Conservation (phyloP, 768 basidiomycete genomes). For the Tephrocybe sp. region DNA sequence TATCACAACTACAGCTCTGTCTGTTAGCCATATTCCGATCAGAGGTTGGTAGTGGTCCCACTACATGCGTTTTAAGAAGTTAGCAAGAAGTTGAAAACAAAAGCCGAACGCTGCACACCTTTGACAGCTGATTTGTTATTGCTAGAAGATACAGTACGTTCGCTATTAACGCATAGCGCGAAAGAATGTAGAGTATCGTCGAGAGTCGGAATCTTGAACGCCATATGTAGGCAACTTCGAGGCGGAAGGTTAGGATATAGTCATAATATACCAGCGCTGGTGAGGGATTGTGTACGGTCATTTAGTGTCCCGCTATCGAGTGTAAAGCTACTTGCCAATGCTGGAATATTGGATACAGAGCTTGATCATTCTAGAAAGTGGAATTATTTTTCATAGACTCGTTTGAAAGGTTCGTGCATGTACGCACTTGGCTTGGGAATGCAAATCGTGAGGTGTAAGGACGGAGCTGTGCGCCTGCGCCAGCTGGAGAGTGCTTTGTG, state of each 20-base stretch:
- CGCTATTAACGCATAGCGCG: conserved; percentile 27
- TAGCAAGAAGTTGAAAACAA: no score
- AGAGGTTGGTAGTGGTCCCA: neutral
- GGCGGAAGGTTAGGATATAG: conserved; percentile 25
- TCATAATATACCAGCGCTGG: conserved; percentile 13
- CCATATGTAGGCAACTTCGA: conserved; percentile 27
- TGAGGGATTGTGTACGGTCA: no score
- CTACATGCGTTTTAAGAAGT: no score
- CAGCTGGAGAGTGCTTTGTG: neutral
- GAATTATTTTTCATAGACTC: no score
- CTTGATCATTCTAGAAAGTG: conserved; percentile 9
- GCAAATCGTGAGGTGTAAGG: neutral
- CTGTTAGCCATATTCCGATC: neutral
- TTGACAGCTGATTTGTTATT: conserved; percentile 14
- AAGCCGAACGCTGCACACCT: no score
- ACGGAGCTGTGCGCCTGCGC: conserved; percentile 3
- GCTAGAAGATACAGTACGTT: conserved; percentile 26
- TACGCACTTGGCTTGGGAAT: neutral
- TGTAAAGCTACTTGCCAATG: conserved; percentile 1
- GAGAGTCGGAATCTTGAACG: conserved; percentile 17
- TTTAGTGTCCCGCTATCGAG: no score
- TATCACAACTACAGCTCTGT: conserved; percentile 6
- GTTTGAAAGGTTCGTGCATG: neutral
- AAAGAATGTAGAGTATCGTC: conserved; percentile 24
- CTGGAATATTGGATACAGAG: conserved; percentile 11